Base-by-base conservation (phyloP, 116 monocot species). In the Phalaenopsis hybrid region DNA sequence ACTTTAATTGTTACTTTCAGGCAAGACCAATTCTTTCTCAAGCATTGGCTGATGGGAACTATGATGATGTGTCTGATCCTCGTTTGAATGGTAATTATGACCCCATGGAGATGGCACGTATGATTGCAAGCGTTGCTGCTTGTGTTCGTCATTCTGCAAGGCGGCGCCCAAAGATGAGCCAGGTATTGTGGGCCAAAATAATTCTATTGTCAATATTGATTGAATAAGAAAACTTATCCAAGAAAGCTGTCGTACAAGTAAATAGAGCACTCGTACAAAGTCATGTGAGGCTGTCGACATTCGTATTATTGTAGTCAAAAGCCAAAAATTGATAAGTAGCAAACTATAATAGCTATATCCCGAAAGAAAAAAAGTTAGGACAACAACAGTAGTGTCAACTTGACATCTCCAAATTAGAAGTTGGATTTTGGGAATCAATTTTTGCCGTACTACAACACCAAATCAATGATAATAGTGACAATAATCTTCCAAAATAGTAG, bases 151-250 rank as follows among this genome's bases (percentile, higher is more conserved):
- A 91, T 74, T 91, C 91, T 43, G 91, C 89, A 63, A 86, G 86
- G 81, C 81, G 86, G 46, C 91, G 93, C 41, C 89, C 93, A 1
- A 91, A 87, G 57, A 94, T 94, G 93, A 91, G 91, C 76, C 93
- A 93, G 90, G 92, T 89, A 86, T 44, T 28, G 28, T 28, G 28
- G 28, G 7, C 10, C 15, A 41, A 41, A 37, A 15, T 65, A 31
- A 31, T 31, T 31, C 8, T 2, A 61, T 16, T 61, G 21, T 18
- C 61, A 13, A 61, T 5, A 6, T 6, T 6, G 16, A 61, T 6
- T 61, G 21, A 61, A 61, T 41, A 41, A 41, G 41, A 0, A 61
- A 61, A 61, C 17, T 61, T 61, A n/a, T 13, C 6, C 17, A 61
- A 4, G 18, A 61, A 21, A 16, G 20, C 5, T 61, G 61, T 61